These are phyloP conservation scores for Peronospora belbahrii DNA, from an alignment of 352 stramenopile species.

Conservation along the genomic window DNA sequence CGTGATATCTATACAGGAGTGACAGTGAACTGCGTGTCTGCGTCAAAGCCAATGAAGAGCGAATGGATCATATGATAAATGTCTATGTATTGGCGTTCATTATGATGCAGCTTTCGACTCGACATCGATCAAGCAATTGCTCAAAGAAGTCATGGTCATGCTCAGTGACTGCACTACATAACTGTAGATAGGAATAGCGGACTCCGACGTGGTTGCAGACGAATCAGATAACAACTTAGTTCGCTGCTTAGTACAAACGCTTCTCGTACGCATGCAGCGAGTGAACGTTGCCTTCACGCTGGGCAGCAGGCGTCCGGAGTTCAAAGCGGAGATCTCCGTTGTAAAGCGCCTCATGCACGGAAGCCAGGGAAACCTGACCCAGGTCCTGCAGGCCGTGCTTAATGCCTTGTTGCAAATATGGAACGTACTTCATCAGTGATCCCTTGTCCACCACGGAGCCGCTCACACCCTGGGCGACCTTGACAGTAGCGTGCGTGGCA, in stretches of 20 bases:
- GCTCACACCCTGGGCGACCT: slow-evolving; percentile 99
- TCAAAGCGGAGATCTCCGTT: slow-evolving; percentile 92
- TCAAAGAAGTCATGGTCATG: slow-evolving; percentile 22
- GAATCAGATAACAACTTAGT: slow-evolving; percentile 11
- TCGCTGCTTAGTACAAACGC: slow-evolving; percentile 63
- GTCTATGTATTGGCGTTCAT: slow-evolving; percentile 32
- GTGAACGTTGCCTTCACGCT: slow-evolving; percentile 98
- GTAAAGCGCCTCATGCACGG: slow-evolving; percentile 78
- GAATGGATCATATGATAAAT: neutral
- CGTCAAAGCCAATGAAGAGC: neutral
- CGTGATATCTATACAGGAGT: too few species aligned
- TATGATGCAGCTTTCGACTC: slow-evolving; percentile 35
- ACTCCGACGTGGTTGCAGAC: slow-evolving; percentile 9
- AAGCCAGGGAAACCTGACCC: slow-evolving; percentile 87
- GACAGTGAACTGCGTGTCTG: too few species aligned
- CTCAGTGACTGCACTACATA: slow-evolving; percentile 39
- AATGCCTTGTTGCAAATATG: slow-evolving; percentile 98
- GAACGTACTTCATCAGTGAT: slow-evolving; percentile 97
- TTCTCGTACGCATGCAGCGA: slow-evolving; percentile 97
- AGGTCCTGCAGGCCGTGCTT: slow-evolving; percentile 98
- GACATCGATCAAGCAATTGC: slow-evolving; percentile 12
- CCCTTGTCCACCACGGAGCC: slow-evolving; percentile 99
- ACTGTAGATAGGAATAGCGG: slow-evolving; percentile 30
- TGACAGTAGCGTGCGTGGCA: slow-evolving; percentile 87
- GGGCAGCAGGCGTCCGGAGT: slow-evolving; percentile 96